Conservation (phyloP, 805 yeast genomes). For the Cyberlindnera bimundalis region DNA sequence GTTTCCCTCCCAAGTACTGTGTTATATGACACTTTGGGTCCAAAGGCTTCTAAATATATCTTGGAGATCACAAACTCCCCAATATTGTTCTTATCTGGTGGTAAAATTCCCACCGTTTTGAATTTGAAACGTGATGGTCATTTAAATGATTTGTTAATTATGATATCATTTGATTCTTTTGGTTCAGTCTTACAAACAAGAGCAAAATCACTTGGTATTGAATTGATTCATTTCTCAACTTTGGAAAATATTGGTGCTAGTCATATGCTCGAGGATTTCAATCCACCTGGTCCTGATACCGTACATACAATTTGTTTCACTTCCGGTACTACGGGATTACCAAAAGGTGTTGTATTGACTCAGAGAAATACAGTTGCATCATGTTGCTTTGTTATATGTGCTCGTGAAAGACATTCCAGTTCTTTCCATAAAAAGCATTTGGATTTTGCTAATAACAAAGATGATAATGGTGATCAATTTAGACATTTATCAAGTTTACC, state of each 20-base stretch:
- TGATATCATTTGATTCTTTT: constrained; percentile 47
- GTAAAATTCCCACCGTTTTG: constrained; percentile 41
- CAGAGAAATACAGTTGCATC: constrained; percentile 43
- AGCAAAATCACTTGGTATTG: constrained; percentile 24
- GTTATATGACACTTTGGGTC: constrained; percentile 55
- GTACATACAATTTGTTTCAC: constrained; percentile 52
- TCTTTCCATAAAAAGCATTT: constrained; percentile 5
- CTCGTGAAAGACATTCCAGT: constrained; percentile 4
- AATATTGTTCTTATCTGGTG: constrained; percentile 46
- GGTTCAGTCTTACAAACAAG: constrained; percentile 29
- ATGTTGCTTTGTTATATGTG: constrained; percentile 21
- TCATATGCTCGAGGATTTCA: constrained; percentile 19
- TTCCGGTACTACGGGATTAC: constrained; percentile 62
- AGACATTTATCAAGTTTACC: constrained; percentile 45
- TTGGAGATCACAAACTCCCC: constrained; percentile 60
- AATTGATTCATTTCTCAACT: constrained; percentile 36
- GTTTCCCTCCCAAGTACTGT: constrained; percentile 42
- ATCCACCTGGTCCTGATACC: constrained; percentile 40
- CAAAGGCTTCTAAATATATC: constrained; percentile 59
- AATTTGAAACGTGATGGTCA: constrained; percentile 24
- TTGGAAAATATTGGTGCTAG: constrained; percentile 24
- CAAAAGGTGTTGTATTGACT: constrained; percentile 54
- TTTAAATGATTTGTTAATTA: constrained; percentile 36
- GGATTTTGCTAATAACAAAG: constrained; percentile 5
- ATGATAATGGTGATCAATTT: constrained; percentile 24